Base-by-base conservation (phyloP, 1,284 basidiomycete species). In the Marasmius fiardii region DNA sequence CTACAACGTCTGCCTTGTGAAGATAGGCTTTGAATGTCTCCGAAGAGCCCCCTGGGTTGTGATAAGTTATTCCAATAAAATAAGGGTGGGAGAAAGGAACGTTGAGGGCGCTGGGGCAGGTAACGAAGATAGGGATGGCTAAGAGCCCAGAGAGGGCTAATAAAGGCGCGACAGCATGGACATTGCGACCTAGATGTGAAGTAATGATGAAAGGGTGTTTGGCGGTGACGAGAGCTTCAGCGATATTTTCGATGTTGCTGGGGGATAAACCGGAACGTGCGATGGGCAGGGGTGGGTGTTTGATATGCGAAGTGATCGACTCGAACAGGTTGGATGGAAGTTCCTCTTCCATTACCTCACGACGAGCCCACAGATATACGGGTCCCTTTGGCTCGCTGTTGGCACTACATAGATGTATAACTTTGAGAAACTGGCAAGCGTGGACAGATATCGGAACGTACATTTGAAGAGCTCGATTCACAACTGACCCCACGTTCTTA, bases 331-430 rank as follows among this genome's bases (percentile, higher is more conserved):
- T 14, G 8, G 33, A 11, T 23, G 57, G 43, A 0, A 88, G 64
- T 61, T 85, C 81, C 66, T 87, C 78, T 64, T 90, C 86, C 74
- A 85, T 83, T 0, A 78, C 75, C 64, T 90, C 88, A 20, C 88
- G 75, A 21, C 85, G 76, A n/a, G 78, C 85, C 83, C 85, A 88
- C 4, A 89, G 72, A 65, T 89, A 89, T 0, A 87, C 85, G 0
- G 87, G 87, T 0, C 87, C 87, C 64, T 80, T 80, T 0, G 87
- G 87, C 31, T 83, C 78, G 57, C 83, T 86, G 28, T 68, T 80
- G 3, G 86, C 84, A 60, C 85, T 86, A 41, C 3, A 52, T 18
- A 57, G 12, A 18, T 37, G 33, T 34, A 45, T 51, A 49, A 43
- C 44, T 14, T 37, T 57, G 4, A 57, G 23, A 18, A 54, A 57